Evolutionary conservation across 441 rosid species (phyloP).

Genomic region (Rhodomyrtus psidioides): DNA sequence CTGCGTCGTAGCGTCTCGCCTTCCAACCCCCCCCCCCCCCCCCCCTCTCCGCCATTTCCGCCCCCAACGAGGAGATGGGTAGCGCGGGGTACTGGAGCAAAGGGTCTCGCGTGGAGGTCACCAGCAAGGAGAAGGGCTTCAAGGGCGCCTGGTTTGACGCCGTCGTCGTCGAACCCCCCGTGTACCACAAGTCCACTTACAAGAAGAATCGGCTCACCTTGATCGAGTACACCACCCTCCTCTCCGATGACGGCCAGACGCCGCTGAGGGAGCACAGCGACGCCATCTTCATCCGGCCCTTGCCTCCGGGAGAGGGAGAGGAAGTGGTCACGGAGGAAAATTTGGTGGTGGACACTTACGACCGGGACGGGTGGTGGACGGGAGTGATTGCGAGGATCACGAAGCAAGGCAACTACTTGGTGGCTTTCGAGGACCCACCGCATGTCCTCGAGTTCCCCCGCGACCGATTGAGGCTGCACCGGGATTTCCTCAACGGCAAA

Average conservation of each 20-base stretch:
- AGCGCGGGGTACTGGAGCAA: not conserved
- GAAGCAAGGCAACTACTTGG: not conserved
- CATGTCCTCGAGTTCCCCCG: not conserved
- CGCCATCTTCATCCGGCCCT: not conserved
- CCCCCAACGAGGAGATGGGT: not conserved
- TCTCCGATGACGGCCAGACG: not conserved
- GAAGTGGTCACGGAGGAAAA: not conserved
- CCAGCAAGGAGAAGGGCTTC: not conserved
- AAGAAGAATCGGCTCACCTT: not conserved
- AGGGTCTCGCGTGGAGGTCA: conserved; percentile 4
- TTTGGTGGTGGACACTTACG: not conserved
- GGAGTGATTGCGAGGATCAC: not conserved
- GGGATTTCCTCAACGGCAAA: not conserved
- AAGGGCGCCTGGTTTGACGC: conserved; percentile 8
- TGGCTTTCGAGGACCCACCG: conserved; percentile 4
- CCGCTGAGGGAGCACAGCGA: conserved; percentile 2
- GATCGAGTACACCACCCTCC: conserved; percentile 2
- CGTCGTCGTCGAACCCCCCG: not conserved
- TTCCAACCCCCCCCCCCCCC: too few relatives aligned
- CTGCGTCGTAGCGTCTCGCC: not conserved
- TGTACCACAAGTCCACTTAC: not conserved
- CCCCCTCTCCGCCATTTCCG: not conserved
- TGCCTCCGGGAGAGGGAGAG: not conserved
- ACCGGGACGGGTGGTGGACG: conserved; percentile 6
- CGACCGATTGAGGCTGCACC: not conserved